Evolutionary conservation across 2,329 filamentous ascomycete genomes (phyloP), one percentile per base, ranked within the genome.

Genomic region (Cercospora janseana): DNA sequence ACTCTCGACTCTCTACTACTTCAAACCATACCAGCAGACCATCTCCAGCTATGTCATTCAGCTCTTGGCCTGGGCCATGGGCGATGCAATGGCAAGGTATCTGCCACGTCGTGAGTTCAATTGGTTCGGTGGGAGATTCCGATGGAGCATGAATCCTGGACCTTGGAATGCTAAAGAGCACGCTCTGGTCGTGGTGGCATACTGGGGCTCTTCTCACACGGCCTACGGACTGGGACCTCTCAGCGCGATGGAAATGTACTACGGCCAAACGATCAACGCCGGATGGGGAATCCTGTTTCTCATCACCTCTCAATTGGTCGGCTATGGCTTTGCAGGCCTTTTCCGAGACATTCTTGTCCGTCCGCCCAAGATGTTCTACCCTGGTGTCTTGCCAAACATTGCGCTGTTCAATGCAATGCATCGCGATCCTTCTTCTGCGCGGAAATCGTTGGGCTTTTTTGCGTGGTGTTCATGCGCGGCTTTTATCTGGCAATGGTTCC

Each of bases 351-450:
- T 90, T 64, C 76, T 94, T 4, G 88, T 94, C 27, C 81, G 87
- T 18, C 88, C 88, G 0, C 87, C 86, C 56, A 87, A 87, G 52
- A 93, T 94, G 88, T 89, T 93, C 35, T 94, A 88, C 88, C 88
- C 88, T 12, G 32, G 49, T 23, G 45, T 49, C 5, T 40, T 55
- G 3, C 49, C 52, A 6, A 49, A 52, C 26, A 45, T 55, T 2
- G 28, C 52, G 24, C 38, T 55, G 10, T 55, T 55, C 52, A 55
- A 55, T n/a, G 52, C 49, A 13, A 55, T 55, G 52, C 52, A 55
- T 32, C 51, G 51, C 4, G 43, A 55, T 24, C 49, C 55, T 13
- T 28, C 49, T 9, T 40, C 51, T 5, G 51, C 55, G 9, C 48
- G 48, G n/a, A 52, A 40, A 7, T 44, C 46, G 2, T 42, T 57